A percentile compares a stretch with the other conserved stretches of the same genome.
Evolutionary conservation across 768 basidiomycete genomes (phyloP).

Genomic region (Mycena albidolilacea): DNA sequence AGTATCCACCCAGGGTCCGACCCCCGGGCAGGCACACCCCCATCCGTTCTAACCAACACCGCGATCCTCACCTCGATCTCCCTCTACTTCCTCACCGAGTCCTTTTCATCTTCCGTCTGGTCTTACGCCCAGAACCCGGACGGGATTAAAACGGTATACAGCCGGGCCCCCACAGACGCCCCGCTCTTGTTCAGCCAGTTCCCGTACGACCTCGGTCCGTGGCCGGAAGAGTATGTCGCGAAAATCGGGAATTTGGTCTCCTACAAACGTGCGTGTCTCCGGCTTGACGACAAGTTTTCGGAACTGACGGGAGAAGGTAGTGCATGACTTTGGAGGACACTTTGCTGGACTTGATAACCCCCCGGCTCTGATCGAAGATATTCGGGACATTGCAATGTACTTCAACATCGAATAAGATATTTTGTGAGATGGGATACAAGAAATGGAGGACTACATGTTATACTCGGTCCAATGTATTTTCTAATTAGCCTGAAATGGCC

Average conservation of each 20-base stretch:
- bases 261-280: constrained; percentile 13
- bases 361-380: constrained; percentile 26
- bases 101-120: constrained; percentile 40
- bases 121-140: constrained; percentile 34
- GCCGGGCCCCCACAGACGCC: constrained; percentile 11
- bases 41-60: constrained; percentile 16
- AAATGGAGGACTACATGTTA: too few relatives aligned
- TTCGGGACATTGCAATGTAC: constrained; percentile 17
- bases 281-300: background rate
- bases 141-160: constrained; percentile 1
- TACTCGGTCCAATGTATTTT: too few relatives aligned
- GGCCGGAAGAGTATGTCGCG: constrained; percentile 22
- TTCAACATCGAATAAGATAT: background rate
- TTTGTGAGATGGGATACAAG: too few relatives aligned
- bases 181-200: constrained; percentile 25
- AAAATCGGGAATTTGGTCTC: constrained; percentile 18
- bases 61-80: constrained; percentile 42
- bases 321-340: constrained; percentile 31
- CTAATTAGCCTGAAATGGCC: too few relatives aligned
- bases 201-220: constrained; percentile 16
- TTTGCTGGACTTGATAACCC: constrained; percentile 34
- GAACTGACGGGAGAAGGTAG: background rate
- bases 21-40: constrained; percentile 29
- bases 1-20: constrained; percentile 14
- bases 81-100: constrained; percentile 42